Conservation (phyloP, 2,329 filamentous ascomycete genomes). For the Rhytidhysteron rufulum region DNA sequence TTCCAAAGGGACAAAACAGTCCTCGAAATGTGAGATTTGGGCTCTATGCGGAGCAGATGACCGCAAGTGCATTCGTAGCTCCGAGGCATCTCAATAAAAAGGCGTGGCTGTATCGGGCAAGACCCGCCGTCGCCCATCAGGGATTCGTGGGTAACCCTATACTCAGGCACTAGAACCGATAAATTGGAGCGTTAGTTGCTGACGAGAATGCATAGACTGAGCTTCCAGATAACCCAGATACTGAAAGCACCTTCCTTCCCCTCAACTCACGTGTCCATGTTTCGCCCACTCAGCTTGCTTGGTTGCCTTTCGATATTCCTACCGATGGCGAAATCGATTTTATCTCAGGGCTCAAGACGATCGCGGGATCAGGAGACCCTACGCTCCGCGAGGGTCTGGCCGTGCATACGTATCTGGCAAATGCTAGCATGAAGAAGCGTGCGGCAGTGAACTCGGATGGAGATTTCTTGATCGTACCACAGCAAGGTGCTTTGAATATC, state of each 20-base stretch:
- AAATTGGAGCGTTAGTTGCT: slow-evolving; percentile 14
- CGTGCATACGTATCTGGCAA: slow-evolving; percentile 31
- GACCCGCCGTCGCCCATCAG: slow-evolving; percentile 35
- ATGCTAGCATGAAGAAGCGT: slow-evolving; percentile 32
- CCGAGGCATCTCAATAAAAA: slow-evolving; percentile 34
- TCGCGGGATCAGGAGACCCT: slow-evolving; percentile 37
- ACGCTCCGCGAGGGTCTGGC: slow-evolving; percentile 34
- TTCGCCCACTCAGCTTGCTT: slow-evolving; percentile 35
- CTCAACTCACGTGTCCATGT: slow-evolving; percentile 33
- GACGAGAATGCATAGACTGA: slow-evolving; percentile 25
- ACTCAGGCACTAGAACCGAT: not conserved
- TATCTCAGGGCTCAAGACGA: slow-evolving; percentile 31
- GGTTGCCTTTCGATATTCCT: slow-evolving; percentile 34
- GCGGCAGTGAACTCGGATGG: slow-evolving; percentile 62
- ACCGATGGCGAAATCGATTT: slow-evolving; percentile 29
- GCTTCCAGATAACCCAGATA: slow-evolving; percentile 32
- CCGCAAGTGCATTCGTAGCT: slow-evolving; percentile 31
- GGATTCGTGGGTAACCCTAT: slow-evolving; percentile 29
- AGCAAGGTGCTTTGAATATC: slow-evolving; percentile 71
- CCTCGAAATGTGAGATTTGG: slow-evolving; percentile 32
- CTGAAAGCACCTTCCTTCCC: slow-evolving; percentile 32
- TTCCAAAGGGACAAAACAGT: slow-evolving; percentile 46
- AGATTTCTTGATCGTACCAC: slow-evolving; percentile 71
- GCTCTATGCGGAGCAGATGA: slow-evolving; percentile 37
- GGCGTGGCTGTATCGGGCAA: slow-evolving; percentile 31